A percentile compares a stretch with the other conserved stretches of the same genome.
phyloP scores from a whole-genome alignment of 768 basidiomycete genomes.

The Suillus ampliporus region DNA sequence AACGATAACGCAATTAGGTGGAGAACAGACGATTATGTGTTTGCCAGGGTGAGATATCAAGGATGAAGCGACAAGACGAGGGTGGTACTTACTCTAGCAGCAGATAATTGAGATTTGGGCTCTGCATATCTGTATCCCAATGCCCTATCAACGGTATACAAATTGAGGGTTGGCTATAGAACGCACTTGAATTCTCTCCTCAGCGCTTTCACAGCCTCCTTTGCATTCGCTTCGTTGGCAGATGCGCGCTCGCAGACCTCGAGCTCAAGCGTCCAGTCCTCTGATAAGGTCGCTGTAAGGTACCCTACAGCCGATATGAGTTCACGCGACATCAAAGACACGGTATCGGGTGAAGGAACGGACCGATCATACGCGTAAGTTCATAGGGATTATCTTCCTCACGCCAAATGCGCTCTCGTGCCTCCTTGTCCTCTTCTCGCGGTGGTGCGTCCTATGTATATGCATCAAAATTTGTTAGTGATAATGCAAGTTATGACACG shows the following conservation, averaged over 20 bases:
- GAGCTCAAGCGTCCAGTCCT: slow-evolving; percentile 81
- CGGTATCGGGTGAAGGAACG: slow-evolving; percentile 15
- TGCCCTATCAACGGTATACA: slow-evolving; percentile 11
- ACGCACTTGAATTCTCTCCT: slow-evolving; percentile 83
- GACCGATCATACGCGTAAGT: slow-evolving; percentile 75
- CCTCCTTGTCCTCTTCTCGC: slow-evolving; percentile 23
- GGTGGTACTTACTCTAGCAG: slow-evolving; percentile 62
- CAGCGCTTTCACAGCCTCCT: slow-evolving; percentile 83
- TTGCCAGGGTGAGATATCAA: slow-evolving; percentile 3
- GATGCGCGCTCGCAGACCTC: slow-evolving; percentile 88
- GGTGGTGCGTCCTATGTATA: neutral
- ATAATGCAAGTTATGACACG: neutral
- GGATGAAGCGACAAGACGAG: neutral
- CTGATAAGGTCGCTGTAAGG: slow-evolving; percentile 75
- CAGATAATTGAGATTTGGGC: slow-evolving; percentile 75
- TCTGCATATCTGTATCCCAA: slow-evolving; percentile 63
- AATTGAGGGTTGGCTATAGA: neutral
- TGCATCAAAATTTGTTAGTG: neutral
- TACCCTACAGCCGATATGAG: slow-evolving; percentile 51
- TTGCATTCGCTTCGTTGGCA: slow-evolving; percentile 70
- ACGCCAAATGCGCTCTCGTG: slow-evolving; percentile 33
- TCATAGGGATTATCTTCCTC: slow-evolving; percentile 57
- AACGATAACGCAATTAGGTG: slow-evolving; percentile 6
- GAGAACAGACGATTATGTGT: neutral
- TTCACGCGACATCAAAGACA: neutral